Percentiles rank a stretch among this genome's conserved stretches.
These are phyloP conservation scores for Diaporthe velutina DNA, from an alignment of 2,329 filamentous ascomycete genomes.

Conservation along the genomic window DNA sequence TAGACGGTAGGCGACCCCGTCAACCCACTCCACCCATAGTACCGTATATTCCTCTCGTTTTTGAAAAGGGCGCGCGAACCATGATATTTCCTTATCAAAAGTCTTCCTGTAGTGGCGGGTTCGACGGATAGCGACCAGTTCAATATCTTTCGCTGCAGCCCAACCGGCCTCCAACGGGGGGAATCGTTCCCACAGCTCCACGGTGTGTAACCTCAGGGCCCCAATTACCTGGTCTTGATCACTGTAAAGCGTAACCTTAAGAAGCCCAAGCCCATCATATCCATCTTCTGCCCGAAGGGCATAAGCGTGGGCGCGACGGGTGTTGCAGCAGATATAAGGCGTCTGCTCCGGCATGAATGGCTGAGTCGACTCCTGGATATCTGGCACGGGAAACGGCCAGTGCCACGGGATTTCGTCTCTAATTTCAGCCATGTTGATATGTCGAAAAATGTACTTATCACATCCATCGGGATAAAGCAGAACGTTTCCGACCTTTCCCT, in stretches of 20 bases:
- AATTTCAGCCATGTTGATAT: neutral
- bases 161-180: neutral
- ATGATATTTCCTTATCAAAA: neutral
- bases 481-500: neutral
- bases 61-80: neutral
- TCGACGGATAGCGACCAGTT: slow-evolving; percentile 1
- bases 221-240: neutral
- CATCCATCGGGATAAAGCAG: neutral
- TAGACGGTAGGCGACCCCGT: slow-evolving; percentile 1
- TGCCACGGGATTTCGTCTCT: neutral
- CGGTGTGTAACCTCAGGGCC: neutral
- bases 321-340: neutral
- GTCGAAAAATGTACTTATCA: neutral
- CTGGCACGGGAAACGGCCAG: neutral
- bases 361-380: neutral
- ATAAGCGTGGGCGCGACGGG: neutral
- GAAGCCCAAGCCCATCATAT: too few relatives aligned
- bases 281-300: neutral
- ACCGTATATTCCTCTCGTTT: neutral
- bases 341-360: slow-evolving; percentile 9
- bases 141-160: neutral
- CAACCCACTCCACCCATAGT: neutral
- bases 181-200: neutral
- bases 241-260: neutral
- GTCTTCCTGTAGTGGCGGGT: neutral